Percentiles rank a stretch among this genome's conserved stretches.
phyloP scores from a whole-genome alignment of 1,284 basidiomycete species.

The Ustilago tritici region DNA sequence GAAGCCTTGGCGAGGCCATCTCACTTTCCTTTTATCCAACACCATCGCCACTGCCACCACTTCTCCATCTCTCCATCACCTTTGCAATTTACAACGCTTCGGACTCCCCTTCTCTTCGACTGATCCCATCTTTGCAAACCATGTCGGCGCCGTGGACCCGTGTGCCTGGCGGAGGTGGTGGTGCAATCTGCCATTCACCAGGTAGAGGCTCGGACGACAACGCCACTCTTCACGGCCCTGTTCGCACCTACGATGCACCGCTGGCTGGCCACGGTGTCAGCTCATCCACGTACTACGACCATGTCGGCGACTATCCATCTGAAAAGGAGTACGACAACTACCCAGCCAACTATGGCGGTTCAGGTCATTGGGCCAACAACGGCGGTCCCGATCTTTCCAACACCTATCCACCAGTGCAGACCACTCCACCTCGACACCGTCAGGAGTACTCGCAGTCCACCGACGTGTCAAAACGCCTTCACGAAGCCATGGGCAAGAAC shows the following conservation, averaged over 20 bases:
- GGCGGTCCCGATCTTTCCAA: constrained; percentile 25
- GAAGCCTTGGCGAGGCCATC: constrained; percentile 1
- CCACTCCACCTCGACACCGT: constrained; percentile 8
- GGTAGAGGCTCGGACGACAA: constrained; percentile 29
- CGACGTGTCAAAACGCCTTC: constrained; percentile 24
- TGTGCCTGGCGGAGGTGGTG: constrained; percentile 30
- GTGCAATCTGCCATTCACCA: background rate
- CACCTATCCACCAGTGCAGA: constrained; percentile 28
- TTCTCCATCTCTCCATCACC: background rate
- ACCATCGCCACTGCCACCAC: background rate
- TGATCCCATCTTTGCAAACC: background rate
- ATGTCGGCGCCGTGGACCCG: constrained; percentile 50
- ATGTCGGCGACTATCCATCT: constrained; percentile 27
- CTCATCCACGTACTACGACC: constrained; percentile 36
- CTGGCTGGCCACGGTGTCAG: constrained; percentile 31
- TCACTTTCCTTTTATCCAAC: background rate
- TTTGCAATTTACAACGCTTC: background rate
- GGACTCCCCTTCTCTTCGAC: background rate
- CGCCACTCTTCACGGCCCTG: constrained; percentile 21
- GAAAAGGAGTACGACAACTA: constrained; percentile 45
- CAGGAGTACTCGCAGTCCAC: constrained; percentile 30
- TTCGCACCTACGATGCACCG: constrained; percentile 41
- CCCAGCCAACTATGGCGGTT: constrained; percentile 31
- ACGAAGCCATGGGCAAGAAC: constrained; percentile 16
- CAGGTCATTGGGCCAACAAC: constrained; percentile 41